A percentile compares a stretch with the other conserved stretches of the same genome.
phyloP scores from a whole-genome alignment of 192 early-diverging fungal species.

The Tieghemiomyces parasiticus region DNA sequence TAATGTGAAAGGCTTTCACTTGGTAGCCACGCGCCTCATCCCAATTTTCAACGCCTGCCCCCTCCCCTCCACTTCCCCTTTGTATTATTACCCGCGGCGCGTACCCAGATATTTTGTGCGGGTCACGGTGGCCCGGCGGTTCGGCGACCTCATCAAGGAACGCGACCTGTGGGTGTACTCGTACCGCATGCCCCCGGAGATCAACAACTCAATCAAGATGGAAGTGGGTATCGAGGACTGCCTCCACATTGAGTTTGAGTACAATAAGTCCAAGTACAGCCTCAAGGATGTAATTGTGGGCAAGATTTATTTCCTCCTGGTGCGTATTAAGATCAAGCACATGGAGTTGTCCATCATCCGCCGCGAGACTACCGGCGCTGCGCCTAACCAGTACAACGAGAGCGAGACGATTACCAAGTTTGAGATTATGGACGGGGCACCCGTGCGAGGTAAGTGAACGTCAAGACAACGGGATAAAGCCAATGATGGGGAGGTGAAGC shows the following conservation, averaged over 20 bases:
- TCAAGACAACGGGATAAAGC: too few species aligned
- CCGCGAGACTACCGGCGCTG: slow-evolving; percentile 91
- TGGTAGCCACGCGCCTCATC: too few species aligned
- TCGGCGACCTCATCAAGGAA: slow-evolving; percentile 79
- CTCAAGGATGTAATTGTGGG: slow-evolving; percentile 98
- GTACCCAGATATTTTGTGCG: slow-evolving; percentile 69
- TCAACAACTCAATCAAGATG: slow-evolving; percentile 97
- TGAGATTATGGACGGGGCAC: slow-evolving; percentile 99
- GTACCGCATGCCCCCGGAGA: slow-evolving; percentile 81
- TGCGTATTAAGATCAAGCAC: slow-evolving; percentile 98
- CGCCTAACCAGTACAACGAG: slow-evolving; percentile 97
- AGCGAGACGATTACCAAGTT: slow-evolving; percentile 98
- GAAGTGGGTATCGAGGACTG: slow-evolving; percentile 99
- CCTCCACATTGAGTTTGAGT: slow-evolving; percentile 99
- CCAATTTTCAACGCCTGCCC: too few species aligned
- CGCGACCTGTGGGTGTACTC: slow-evolving; percentile 99
- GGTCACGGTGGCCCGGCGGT: slow-evolving; percentile 71
- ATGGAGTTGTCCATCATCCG: slow-evolving; percentile 99
- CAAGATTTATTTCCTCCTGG: slow-evolving; percentile 97
- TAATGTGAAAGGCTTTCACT: too few species aligned
- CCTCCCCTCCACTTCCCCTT: too few species aligned
- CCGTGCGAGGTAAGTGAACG: slow-evolving; percentile 54
- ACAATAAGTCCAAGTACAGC: slow-evolving; percentile 98
- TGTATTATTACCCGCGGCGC: neutral
- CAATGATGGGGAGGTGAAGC: too few species aligned